Conservation (phyloP, 2,329 filamentous ascomycete species). For the Cercospora sojina region DNA sequence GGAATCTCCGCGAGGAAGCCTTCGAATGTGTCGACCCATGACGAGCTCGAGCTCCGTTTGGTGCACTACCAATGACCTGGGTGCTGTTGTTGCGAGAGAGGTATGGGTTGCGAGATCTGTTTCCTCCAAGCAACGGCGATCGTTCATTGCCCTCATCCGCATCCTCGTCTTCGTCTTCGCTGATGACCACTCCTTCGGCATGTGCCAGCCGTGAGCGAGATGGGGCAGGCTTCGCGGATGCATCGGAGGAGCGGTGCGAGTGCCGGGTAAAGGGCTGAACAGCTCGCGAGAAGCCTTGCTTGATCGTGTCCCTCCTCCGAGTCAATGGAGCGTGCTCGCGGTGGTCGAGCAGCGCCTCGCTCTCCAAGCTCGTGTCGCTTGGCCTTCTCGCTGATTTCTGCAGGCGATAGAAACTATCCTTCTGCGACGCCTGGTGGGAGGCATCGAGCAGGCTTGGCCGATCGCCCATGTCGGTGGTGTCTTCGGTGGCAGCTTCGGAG, state of each 20-base stretch:
- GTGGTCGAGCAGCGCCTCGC: constrained; percentile 83
- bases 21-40: constrained; percentile 33
- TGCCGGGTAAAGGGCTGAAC: constrained; percentile 29
- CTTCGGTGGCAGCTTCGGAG: constrained; percentile 55
- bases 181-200: constrained; percentile 16
- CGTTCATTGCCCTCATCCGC: constrained; percentile 51
- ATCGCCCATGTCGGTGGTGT: constrained; percentile 50
- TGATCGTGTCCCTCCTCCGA: constrained; percentile 47
- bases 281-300: constrained; percentile 35
- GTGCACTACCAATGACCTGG: constrained; percentile 28
- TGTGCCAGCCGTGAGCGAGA: constrained; percentile 10
- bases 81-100: constrained; percentile 33
- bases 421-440: constrained; percentile 38
- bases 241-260: constrained; percentile 27
- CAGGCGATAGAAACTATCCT: constrained; percentile 56
- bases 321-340: constrained; percentile 51
- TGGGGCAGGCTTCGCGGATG: constrained; percentile 12
- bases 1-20: constrained; percentile 27
- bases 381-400: constrained; percentile 47
- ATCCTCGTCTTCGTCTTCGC: constrained; percentile 51
- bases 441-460: constrained; percentile 44
- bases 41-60: constrained; percentile 33
- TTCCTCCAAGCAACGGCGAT: constrained; percentile 54
- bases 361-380: constrained; percentile 86
- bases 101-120: constrained; percentile 35